Evolutionary conservation across 2,329 filamentous ascomycete species (phyloP), one percentile per base, ranked within the genome.

Genomic region (Cladosporium sp.): DNA sequence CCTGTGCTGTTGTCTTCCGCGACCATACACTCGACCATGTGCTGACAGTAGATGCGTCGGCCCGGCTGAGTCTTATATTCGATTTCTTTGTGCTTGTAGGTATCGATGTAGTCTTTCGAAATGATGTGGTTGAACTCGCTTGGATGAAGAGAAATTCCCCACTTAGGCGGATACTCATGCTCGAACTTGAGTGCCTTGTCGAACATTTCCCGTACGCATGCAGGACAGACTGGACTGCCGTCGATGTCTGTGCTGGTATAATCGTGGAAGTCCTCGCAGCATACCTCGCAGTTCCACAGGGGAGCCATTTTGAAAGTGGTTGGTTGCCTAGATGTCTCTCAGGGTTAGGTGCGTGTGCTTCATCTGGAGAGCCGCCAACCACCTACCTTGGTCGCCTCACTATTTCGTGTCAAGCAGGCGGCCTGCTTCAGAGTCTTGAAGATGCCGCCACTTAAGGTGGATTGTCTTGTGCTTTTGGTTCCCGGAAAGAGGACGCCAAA

Each of bases 231-330:
- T 3, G 14, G 23, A 23, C 34, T 56, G 25, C 34, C 49, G 4
- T 63, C 49, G 34, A 63, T 63, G 32, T 46, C 25, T 25, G 26
- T 63, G 60, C 60, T 56, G 49, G 60, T 63, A 25, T 56, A 56
- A 25, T 56, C 49, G 36, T 18, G 21, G 16, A 56, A 63, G 32
- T 32, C 26, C 11, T 63, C 60, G 49, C 49, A 54, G 16, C 60
- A 63, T 26, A 51, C 32, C 18, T 32, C 60, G 34, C 60, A 63
- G 49, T 8, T 46, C 48, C 48, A 63, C 2, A 7, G 10, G 18
- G 60, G 60, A 56, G 49, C 49, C 60, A 63, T 63, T 11, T 54
- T 30, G 14, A 21, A 28, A 30, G 39, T 46, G 10, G 39, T 21
- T 46, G n/a, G 39, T n/a, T 21, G 39, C 39, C 39, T 46, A 46